Conservation (phyloP, 495 filamentous ascomycete genomes). For the Penicillium verhagenii region DNA sequence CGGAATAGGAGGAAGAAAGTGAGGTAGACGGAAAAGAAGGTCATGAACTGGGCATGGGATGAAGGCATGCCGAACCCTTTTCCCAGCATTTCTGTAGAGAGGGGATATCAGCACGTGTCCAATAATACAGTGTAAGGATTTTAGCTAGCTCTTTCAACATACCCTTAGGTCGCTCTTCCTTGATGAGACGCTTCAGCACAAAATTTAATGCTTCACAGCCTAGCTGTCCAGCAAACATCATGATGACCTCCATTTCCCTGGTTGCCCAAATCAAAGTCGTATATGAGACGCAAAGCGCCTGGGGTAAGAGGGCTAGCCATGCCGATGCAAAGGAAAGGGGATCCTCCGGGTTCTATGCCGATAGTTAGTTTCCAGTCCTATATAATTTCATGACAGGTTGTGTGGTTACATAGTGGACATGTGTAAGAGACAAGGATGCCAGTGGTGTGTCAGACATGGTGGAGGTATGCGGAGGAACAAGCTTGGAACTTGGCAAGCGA, state of each 20-base stretch:
- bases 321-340: conserved; percentile 82
- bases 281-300: conserved; percentile 86
- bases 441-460: conserved; percentile 68
- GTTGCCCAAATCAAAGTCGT: conserved; percentile 85
- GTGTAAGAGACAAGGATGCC: conserved; percentile 88
- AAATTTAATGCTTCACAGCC: conserved; percentile 94
- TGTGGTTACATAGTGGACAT: conserved; percentile 87
- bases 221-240: conserved; percentile 92
- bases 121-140: background rate
- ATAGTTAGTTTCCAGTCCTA: conserved; percentile 13
- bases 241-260: conserved; percentile 82
- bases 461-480: background rate
- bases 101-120: background rate
- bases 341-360: conserved; percentile 78
- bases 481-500: background rate
- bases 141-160: conserved; percentile 22
- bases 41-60: conserved; percentile 91
- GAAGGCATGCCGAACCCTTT: conserved; percentile 99
- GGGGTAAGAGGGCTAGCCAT: conserved; percentile 89
- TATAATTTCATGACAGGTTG: background rate
- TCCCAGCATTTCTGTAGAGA: conserved; percentile 64
- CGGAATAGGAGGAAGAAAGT: conserved; percentile 78
- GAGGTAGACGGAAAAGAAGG: conserved; percentile 83
- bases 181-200: conserved; percentile 81
- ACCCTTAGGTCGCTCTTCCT: conserved; percentile 83